Evolutionary conservation across 2,329 filamentous ascomycete species (phyloP).

Genomic region (Aspergillus proliferans): DNA sequence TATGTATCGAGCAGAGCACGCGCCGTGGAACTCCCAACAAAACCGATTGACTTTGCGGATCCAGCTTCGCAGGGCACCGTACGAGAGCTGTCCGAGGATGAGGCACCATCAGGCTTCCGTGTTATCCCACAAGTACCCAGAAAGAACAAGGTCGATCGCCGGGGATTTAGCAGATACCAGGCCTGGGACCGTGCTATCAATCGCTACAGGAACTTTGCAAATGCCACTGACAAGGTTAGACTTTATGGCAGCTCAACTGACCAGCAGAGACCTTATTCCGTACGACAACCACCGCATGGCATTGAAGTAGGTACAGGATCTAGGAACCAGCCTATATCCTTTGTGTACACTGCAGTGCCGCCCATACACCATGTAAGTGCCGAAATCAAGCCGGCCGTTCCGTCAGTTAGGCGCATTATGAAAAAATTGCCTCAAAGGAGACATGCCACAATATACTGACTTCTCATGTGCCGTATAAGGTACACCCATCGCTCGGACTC

Average conservation of each 20-base stretch:
- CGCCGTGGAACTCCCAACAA: conserved; percentile 29
- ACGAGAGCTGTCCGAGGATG: conserved; percentile 29
- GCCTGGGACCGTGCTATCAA: conserved; percentile 42
- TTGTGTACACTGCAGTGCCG: conserved; percentile 11
- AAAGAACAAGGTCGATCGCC: conserved; percentile 34
- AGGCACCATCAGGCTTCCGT: conserved; percentile 32
- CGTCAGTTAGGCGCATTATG: not conserved
- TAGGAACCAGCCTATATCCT: conserved; percentile 4
- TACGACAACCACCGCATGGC: conserved; percentile 14
- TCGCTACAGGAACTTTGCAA: conserved; percentile 30
- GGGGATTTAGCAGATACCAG: conserved; percentile 42
- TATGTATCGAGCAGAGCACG: conserved; percentile 35
- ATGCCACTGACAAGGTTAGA: conserved; percentile 10
- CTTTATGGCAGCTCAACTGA: conserved; percentile 6
- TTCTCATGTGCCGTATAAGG: conserved; percentile 18
- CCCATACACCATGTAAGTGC: conserved; percentile 15
- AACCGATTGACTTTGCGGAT: conserved; percentile 21
- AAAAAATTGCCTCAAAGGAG: not conserved
- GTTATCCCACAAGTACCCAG: conserved; percentile 26
- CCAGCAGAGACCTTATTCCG: conserved; percentile 12
- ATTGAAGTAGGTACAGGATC: conserved; percentile 7
- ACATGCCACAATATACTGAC: conserved; percentile 16
- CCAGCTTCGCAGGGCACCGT: conserved; percentile 12
- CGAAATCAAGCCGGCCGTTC: not conserved
- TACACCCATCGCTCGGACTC: conserved; percentile 11